Percentiles rank a stretch among this genome's conserved stretches.
These are phyloP conservation scores for Penicillium atrosanguineum DNA, from an alignment of 495 filamentous ascomycete species.

Conservation along the genomic window DNA sequence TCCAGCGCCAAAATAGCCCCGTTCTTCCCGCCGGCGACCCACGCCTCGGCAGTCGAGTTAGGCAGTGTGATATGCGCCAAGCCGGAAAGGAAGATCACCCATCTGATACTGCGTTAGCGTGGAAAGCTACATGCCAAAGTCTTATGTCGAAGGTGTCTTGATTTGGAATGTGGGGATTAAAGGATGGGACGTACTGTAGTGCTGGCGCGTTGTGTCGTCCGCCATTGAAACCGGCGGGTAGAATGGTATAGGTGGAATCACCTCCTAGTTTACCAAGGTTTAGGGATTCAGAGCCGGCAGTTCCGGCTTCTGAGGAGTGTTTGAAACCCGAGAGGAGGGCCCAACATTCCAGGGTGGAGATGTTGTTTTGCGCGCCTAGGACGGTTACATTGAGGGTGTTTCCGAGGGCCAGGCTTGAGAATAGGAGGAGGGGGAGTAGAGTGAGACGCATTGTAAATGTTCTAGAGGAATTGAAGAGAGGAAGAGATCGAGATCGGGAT, in stretches of 20 bases:
- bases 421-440: constrained; percentile 19
- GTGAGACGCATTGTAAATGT: constrained; percentile 19
- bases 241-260: constrained; percentile 34
- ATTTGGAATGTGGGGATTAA: neutral
- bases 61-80: constrained; percentile 51
- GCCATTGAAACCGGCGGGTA: constrained; percentile 48
- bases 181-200: constrained; percentile 40
- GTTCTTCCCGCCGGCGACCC: constrained; percentile 42
- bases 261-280: constrained; percentile 31
- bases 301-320: constrained; percentile 41
- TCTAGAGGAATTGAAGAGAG: neutral
- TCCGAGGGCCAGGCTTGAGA: constrained; percentile 16
- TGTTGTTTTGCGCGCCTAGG: constrained; percentile 33
- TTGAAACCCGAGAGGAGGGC: constrained; percentile 41
- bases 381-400: constrained; percentile 42
- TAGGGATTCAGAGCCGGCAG: constrained; percentile 31
- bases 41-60: constrained; percentile 35
- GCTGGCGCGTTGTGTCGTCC: constrained; percentile 52
- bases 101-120: constrained; percentile 28
- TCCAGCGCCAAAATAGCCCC: constrained; percentile 51
- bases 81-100: constrained; percentile 50
- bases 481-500: neutral
- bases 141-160: neutral
- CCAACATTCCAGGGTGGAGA: constrained; percentile 57
- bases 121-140: neutral